These are phyloP conservation scores for Brassica carinata DNA, from an alignment of 345 rosid species.

Conservation along the genomic window DNA sequence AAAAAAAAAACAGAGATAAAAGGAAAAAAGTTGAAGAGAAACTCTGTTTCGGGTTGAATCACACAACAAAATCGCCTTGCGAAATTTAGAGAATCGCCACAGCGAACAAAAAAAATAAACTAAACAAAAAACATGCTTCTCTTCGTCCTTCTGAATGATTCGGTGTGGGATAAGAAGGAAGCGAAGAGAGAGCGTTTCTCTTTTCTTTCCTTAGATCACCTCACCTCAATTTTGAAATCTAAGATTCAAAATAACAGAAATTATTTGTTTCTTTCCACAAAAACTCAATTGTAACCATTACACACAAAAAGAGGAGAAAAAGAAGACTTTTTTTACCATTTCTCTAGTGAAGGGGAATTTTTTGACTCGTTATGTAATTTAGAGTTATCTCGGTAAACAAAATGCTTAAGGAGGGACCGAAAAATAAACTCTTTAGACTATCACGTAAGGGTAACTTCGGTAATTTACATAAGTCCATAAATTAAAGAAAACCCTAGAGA, in stretches of 20 bases:
- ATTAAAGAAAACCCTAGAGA: constrained; percentile 27
- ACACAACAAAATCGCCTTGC: too few species aligned
- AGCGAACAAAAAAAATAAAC: too few species aligned
- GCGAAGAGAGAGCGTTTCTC: too few species aligned
- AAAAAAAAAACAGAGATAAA: too few species aligned
- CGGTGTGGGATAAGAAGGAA: too few species aligned
- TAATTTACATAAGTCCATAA: not conserved
- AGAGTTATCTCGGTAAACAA: not conserved
- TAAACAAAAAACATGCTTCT: too few species aligned
- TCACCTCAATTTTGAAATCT: not conserved
- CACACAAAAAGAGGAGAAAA: not conserved
- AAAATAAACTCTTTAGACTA: not conserved
- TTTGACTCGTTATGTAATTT: not conserved
- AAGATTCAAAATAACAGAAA: not conserved
- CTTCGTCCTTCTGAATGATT: too few species aligned
- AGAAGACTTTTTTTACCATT: not conserved
- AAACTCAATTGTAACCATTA: constrained; percentile 18
- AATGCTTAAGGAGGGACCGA: constrained; percentile 2
- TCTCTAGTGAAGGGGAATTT: not conserved
- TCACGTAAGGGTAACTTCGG: not conserved
- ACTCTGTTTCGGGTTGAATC: too few species aligned
- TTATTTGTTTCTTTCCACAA: not conserved
- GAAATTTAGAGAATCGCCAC: too few species aligned
- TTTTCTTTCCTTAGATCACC: too few species aligned
- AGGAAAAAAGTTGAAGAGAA: too few species aligned